Evolutionary conservation across 805 yeast genomes (phyloP).

Genomic region (Kodamaea kaohsiungensis): DNA sequence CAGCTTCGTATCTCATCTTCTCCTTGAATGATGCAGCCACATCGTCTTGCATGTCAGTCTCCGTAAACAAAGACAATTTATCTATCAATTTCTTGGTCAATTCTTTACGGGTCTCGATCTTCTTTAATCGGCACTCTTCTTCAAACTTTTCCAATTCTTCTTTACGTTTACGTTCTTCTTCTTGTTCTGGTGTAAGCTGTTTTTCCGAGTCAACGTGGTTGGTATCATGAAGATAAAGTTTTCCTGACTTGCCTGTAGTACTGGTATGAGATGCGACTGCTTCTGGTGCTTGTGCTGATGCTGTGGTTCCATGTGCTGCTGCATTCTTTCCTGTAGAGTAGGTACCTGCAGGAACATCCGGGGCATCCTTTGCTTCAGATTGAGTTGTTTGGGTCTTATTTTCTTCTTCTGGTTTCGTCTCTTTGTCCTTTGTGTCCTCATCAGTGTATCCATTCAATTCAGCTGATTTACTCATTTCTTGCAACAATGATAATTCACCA

Average conservation of each 20-base stretch:
- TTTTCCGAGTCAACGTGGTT: not conserved
- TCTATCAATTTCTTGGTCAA: conserved; percentile 57
- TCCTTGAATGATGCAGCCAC: conserved; percentile 52
- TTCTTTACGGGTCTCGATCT: conserved; percentile 62
- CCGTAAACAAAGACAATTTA: conserved; percentile 44
- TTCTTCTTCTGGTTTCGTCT: conserved; percentile 27
- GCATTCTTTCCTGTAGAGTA: not conserved
- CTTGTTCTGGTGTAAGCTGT: conserved; percentile 34
- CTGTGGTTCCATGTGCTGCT: not conserved
- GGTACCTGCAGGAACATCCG: not conserved
- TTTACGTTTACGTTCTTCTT: conserved; percentile 46
- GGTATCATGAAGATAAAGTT: conserved; percentile 3
- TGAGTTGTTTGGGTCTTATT: not conserved
- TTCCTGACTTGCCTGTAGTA: not conserved
- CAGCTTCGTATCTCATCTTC: conserved; percentile 79
- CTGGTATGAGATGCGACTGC: not conserved
- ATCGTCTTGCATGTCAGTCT: conserved; percentile 46
- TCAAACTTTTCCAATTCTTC: conserved; percentile 66
- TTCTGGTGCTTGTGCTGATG: not conserved
- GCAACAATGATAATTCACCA: conserved; percentile 46
- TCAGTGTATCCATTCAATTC: conserved; percentile 41
- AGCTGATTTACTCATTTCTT: conserved; percentile 43
- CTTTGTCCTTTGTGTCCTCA: conserved; percentile 26
- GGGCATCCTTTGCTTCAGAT: conserved; percentile 7
- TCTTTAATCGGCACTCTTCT: conserved; percentile 70